These are phyloP conservation scores for Coprinellus aureogranulatus DNA, from an alignment of 768 basidiomycete species.

Conservation along the genomic window DNA sequence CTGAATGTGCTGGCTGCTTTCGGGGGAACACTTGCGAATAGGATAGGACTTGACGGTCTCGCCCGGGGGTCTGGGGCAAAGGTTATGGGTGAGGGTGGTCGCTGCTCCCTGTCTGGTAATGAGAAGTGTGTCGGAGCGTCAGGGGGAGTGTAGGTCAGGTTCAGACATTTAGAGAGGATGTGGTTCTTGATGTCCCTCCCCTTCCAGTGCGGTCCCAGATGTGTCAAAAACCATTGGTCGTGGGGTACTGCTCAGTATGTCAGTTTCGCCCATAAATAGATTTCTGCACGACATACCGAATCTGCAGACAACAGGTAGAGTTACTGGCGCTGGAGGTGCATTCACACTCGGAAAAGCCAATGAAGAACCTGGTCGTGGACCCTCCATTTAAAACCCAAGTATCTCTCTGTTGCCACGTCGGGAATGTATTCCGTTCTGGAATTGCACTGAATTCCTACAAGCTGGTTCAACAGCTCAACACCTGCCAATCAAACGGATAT, in stretches of 20 bases:
- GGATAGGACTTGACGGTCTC: conserved; percentile 42
- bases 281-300: conserved; percentile 7
- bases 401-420: no score
- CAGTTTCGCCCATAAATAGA: background rate
- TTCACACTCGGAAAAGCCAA: background rate
- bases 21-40: conserved; percentile 31
- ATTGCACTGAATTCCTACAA: background rate
- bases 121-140: conserved; percentile 16
- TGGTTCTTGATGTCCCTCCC: conserved; percentile 62
- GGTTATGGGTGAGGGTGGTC: conserved; percentile 66
- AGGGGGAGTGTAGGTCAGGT: conserved; percentile 31
- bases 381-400: background rate
- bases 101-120: conserved; percentile 14
- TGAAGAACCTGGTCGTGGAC: background rate
- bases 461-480: background rate
- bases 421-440: no score
- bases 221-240: conserved; percentile 79
- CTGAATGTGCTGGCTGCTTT: background rate
- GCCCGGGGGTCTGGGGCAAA: conserved; percentile 52
- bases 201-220: conserved; percentile 59
- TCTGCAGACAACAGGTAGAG: conserved; percentile 5
- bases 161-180: conserved; percentile 56
- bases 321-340: background rate
- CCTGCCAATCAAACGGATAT: background rate
- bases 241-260: conserved; percentile 47